phyloP scores from a whole-genome alignment of 2,329 filamentous ascomycete genomes.

The Epichloe sp. region DNA sequence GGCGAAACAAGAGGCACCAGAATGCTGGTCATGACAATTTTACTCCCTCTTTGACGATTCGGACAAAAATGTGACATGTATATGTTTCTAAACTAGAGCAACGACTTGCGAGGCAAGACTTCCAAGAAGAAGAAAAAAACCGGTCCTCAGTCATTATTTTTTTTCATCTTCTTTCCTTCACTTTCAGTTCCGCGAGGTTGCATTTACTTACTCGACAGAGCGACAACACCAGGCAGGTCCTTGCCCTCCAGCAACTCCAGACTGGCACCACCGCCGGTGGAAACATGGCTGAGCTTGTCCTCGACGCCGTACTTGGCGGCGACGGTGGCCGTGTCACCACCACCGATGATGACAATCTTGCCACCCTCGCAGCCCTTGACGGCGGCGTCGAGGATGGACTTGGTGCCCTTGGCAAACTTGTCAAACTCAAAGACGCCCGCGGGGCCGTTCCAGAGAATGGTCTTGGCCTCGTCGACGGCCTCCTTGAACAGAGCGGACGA shows the following conservation, averaged over 20 bases:
- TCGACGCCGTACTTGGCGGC: conserved; percentile 95
- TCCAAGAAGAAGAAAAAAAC: conserved; percentile 10
- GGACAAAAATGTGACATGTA: neutral
- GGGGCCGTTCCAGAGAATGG: conserved; percentile 98
- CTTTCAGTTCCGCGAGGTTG: neutral
- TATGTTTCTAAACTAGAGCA: neutral
- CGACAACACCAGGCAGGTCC: conserved; percentile 84
- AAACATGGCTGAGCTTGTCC: conserved; percentile 96
- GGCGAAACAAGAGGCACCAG: too few species aligned
- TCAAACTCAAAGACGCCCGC: conserved; percentile 97
- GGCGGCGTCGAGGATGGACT: conserved; percentile 79
- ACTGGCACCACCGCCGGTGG: conserved; percentile 88
- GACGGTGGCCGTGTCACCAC: conserved; percentile 94
- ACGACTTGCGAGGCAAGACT: neutral
- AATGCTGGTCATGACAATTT: neutral
- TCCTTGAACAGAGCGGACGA: conserved; percentile 78
- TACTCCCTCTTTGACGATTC: neutral
- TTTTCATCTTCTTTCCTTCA: neutral
- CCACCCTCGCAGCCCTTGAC: conserved; percentile 60
- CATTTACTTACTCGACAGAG: conserved; percentile 65
- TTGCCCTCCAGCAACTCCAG: conserved; percentile 97
- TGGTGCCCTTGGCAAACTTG: conserved; percentile 83
- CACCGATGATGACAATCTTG: conserved; percentile 96
- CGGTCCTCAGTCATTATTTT: conserved; percentile 8
- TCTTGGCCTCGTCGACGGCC: conserved; percentile 78